Evolutionary conservation across 306 rosid genomes (phyloP), one percentile per base, ranked within the genome.

Genomic region (Arachis hypogaea): DNA sequence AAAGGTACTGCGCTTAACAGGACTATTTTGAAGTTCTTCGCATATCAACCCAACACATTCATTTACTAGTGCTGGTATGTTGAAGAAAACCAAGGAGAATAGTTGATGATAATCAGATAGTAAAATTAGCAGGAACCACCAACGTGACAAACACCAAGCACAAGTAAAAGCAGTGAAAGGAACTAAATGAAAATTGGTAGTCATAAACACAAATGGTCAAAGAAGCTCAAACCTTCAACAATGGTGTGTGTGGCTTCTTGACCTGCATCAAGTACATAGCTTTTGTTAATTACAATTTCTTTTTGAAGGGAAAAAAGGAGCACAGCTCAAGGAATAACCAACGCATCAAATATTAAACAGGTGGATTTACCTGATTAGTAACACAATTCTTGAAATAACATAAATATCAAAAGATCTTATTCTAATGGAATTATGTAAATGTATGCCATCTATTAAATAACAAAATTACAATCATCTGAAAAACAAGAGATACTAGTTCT

Each of bases 211-310:
- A 63, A 69, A 62, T 18, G 10, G 57, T 33, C 33, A 72, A 75
- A 74, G 71, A 76, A 66, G 71, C 58, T 74, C 92, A 72, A 78
- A 91, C 99, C 99, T 88, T 92, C 83, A 94, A 81, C 73, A 88
- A 72, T 50, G 99, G 99, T 7, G 99, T 89, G 63, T 89, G 88
- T 40, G 10, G 89, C 75, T 78, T 88, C 84, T 88, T 89, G 78
- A 94, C 91, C 99, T 94, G 86, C 85, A 83, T 55, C 16, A 36
- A 72, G 76, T 85, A 81, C 69, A 82, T 72, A 78, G 70, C 64
- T 22, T 30, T 66, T 5, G 74, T 89, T 68, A 83, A 68, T 71
- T 7, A 60, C 44, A 69, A 3, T 22, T 8, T 8, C 3, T 1
- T 8, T 56, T 22, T 0, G 4, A 7, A 6, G 3, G 1, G 8